Percentiles rank a stretch among this genome's conserved stretches.
These are phyloP conservation scores for Euphorbia lathyris DNA, from an alignment of 345 rosid species.

Conservation along the genomic window DNA sequence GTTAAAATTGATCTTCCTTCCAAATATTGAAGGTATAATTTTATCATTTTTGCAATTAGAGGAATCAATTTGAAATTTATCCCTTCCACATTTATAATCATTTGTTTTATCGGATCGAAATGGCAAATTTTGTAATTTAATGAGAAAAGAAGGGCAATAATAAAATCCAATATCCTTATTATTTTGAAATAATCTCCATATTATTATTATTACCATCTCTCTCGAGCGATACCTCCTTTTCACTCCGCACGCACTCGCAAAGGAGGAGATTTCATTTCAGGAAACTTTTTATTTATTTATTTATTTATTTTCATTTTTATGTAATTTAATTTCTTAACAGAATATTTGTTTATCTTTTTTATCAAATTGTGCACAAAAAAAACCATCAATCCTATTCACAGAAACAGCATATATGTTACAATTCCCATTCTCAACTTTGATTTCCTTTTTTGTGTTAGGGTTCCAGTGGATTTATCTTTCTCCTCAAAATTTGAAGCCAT, in stretches of 20 bases:
- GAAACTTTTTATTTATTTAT: neutral
- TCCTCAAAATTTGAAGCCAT: neutral
- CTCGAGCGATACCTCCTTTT: neutral
- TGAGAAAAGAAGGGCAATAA: constrained; percentile 18
- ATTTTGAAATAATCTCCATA: too few species aligned
- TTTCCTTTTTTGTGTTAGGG: constrained; percentile 5
- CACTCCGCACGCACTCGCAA: neutral
- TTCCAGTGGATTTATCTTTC: neutral
- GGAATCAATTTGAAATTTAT: too few species aligned
- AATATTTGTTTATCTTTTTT: neutral
- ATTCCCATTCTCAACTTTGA: neutral
- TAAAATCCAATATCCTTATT: neutral
- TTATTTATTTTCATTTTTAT: neutral
- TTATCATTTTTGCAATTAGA: too few species aligned
- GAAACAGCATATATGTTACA: neutral
- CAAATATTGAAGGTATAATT: too few species aligned
- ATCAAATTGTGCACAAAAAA: neutral
- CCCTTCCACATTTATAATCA: too few species aligned
- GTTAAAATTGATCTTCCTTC: too few species aligned
- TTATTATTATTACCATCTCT: neutral
- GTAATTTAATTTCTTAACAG: neutral
- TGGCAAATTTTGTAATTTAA: constrained; percentile 17
- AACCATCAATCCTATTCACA: neutral
- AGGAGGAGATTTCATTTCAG: neutral
- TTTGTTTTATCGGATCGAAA: neutral